Evolutionary conservation across 345 rosid genomes (phyloP).

Genomic region (Syzygium oleosum): DNA sequence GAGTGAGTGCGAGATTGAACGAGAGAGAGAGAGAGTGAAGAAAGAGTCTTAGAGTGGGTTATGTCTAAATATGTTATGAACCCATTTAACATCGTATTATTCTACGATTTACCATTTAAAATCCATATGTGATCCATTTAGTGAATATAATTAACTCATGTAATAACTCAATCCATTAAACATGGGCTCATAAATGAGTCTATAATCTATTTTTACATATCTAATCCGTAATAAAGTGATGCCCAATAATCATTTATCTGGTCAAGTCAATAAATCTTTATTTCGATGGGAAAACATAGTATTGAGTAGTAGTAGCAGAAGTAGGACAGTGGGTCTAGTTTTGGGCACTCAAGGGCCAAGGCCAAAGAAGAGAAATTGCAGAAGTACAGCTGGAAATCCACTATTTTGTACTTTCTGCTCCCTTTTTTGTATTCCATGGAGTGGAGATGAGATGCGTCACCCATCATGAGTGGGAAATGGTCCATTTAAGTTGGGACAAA

Average conservation of each 20-base stretch:
- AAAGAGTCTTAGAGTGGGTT: too few species aligned
- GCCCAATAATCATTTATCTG: neutral
- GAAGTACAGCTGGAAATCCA: neutral
- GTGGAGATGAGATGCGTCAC: neutral
- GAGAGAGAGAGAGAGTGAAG: too few species aligned
- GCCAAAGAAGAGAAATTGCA: neutral
- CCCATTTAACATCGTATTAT: too few species aligned
- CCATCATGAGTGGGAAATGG: neutral
- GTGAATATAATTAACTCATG: too few species aligned
- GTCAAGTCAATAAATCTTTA: neutral
- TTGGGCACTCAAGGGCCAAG: neutral
- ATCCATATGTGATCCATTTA: too few species aligned
- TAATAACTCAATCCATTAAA: too few species aligned
- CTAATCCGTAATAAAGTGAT: neutral
- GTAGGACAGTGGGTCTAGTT: neutral
- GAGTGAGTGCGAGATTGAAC: too few species aligned
- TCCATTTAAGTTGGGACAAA: neutral
- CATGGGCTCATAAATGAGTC: too few species aligned
- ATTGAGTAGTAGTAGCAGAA: neutral
- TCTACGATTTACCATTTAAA: too few species aligned
- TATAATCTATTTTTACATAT: too few species aligned
- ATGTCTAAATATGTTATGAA: too few species aligned
- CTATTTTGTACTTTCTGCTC: neutral
- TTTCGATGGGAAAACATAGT: neutral
- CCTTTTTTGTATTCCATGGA: neutral